phyloP scores from a whole-genome alignment of 176 grass and related monocot genomes.

The Cenchrus americanus region DNA sequence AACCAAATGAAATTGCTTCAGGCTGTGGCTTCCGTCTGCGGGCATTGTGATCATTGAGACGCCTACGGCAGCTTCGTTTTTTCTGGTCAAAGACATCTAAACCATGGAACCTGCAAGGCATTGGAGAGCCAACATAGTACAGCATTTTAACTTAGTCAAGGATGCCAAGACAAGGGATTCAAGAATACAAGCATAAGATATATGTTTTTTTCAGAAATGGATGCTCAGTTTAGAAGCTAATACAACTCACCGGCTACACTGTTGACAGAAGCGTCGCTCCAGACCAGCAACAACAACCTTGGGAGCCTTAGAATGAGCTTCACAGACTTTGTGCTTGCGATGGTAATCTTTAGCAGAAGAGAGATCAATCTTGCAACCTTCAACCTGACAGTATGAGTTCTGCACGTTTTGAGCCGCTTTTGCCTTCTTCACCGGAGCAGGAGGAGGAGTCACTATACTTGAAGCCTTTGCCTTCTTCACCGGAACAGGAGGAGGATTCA shows the following conservation, averaged over 20 bases:
- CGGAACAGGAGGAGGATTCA: slow-evolving; percentile 18
- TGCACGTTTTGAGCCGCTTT: slow-evolving; percentile 41
- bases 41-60: slow-evolving; percentile 94
- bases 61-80: slow-evolving; percentile 88
- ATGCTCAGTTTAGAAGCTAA: slow-evolving; percentile 11
- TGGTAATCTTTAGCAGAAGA: slow-evolving; percentile 90
- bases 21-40: slow-evolving; percentile 80
- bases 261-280: slow-evolving; percentile 96
- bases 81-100: slow-evolving; percentile 91
- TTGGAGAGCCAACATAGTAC: background rate
- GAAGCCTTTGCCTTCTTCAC: slow-evolving; percentile 55
- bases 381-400: slow-evolving; percentile 71
- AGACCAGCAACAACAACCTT: slow-evolving; percentile 77
- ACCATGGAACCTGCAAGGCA: slow-evolving; percentile 76
- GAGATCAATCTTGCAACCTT: slow-evolving; percentile 84
- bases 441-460: background rate
- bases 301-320: slow-evolving; percentile 69
- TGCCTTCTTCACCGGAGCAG: slow-evolving; percentile 52
- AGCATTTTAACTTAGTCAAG: background rate
- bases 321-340: slow-evolving; percentile 86
- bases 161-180: background rate
- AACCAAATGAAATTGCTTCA: slow-evolving; percentile 71
- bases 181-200: background rate
- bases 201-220: background rate
- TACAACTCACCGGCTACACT: slow-evolving; percentile 84